Base-by-base conservation (phyloP, 1,139 yeast genomes). In the Geotrichum klebahnii region DNA sequence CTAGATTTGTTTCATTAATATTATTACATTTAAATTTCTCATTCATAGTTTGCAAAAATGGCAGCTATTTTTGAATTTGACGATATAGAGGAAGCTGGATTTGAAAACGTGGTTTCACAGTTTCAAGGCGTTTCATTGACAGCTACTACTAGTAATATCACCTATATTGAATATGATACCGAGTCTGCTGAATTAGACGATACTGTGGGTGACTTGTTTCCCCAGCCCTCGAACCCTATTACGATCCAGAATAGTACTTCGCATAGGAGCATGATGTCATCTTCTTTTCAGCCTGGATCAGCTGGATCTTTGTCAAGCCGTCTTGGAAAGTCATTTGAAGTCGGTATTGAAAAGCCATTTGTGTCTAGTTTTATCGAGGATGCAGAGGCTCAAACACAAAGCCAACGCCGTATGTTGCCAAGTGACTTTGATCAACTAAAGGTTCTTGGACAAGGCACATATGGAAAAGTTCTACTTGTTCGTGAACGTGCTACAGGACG, bases 381-480 rank as follows among this genome's bases (percentile, higher is more conserved):
- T 39, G 44, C 29, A 35, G 35, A 39, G 26, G 20, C 29, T 17
- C n/a, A 29, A 22, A 14, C 19, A 37, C 14, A 28, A 19, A 33
- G n/a, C n/a, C n/a, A 16, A 6, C 62, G 68, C 58, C 56, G 69
- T 61, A 56, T 66, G 56, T 56, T 52, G 5, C 73, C 79, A 0
- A 60, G 72, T 1, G 96, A 89, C 64, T 89, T 89, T 61, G 82
- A 78, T 56, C 85, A 86, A 1, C 68, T 89, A 10, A 84, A 81
- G 65, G 94, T 88, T 0, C 71, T 89, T n/a, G 97, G 97, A 0
- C 80, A 82, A 56, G 97, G 97, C 2, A 89, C 96, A 12, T 89
- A 87, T 61, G 97, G 97, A 4, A 88, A 87, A 64, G 97, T 89
- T 1, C 64, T 87, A 19, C 69, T 89, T 9, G 97, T 89, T 0